Percentiles rank a stretch among this genome's conserved stretches.
These are phyloP conservation scores for Blastocrithidia nonstop DNA, from an alignment of 208 protist species.

Conservation along the genomic window DNA sequence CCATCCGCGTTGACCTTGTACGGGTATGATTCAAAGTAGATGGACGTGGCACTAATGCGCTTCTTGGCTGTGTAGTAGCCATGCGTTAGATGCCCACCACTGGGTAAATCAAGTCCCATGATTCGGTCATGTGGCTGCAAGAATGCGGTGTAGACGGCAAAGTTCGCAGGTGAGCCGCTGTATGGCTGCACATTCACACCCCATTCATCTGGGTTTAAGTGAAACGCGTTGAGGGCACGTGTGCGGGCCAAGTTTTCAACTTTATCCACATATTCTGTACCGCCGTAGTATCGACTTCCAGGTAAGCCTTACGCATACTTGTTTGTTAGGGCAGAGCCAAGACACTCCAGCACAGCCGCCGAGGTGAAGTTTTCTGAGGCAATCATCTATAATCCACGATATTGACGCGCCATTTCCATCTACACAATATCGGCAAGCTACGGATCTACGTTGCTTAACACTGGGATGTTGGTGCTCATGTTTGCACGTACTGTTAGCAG, in stretches of 20 bases:
- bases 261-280: constrained; percentile 96
- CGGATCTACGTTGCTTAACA: constrained; percentile 20
- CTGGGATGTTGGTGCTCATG: background rate
- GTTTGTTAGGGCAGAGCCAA: constrained; percentile 97
- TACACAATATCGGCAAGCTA: constrained; percentile 72
- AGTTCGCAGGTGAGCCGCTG: constrained; percentile 96
- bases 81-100: constrained; percentile 93
- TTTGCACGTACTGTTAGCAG: constrained; percentile 14
- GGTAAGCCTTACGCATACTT: constrained; percentile 99
- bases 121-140: constrained; percentile 95
- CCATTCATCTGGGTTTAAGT: constrained; percentile 90
- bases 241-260: constrained; percentile 88
- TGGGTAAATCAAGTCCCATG: constrained; percentile 93
- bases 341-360: constrained; percentile 91
- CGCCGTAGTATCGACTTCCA: constrained; percentile 96
- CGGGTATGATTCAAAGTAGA: constrained; percentile 97
- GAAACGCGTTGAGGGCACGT: constrained; percentile 90
- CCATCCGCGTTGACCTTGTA: constrained; percentile 90
- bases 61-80: constrained; percentile 95
- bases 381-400: constrained; percentile 79
- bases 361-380: constrained; percentile 98
- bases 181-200: constrained; percentile 99
- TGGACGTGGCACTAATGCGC: constrained; percentile 92
- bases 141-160: constrained; percentile 94
- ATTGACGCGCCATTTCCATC: constrained; percentile 79